Percentiles rank a stretch among this genome's conserved stretches.
These are phyloP conservation scores for Dioscorea cayenensis DNA, from an alignment of 116 monocot species.

Conservation along the genomic window DNA sequence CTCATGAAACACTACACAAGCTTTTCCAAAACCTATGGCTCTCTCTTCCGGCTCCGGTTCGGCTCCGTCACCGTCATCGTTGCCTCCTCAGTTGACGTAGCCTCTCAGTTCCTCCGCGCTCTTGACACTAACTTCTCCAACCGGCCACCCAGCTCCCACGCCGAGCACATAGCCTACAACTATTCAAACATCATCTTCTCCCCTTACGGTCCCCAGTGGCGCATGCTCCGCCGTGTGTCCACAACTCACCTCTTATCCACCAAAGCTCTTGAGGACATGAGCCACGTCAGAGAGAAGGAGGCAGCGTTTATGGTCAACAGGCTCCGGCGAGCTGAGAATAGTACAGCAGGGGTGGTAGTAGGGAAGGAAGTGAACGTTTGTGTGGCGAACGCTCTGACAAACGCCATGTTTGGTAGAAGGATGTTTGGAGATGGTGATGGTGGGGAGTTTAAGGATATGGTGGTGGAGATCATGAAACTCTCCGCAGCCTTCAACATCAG, in stretches of 20 bases:
- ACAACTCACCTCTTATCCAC: conserved; percentile 4
- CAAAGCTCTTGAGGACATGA: neutral
- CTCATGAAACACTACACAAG: conserved; percentile 5
- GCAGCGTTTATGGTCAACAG: neutral
- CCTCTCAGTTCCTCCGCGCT: neutral
- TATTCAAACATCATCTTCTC: conserved; percentile 2
- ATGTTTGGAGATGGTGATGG: conserved; percentile 27
- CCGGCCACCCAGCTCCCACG: conserved; percentile 8
- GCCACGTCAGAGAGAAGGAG: neutral
- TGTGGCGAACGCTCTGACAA: conserved; percentile 30
- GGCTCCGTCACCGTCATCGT: conserved; percentile 1
- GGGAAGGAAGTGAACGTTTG: conserved; percentile 42
- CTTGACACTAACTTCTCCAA: conserved; percentile 10
- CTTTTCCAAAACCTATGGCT: conserved; percentile 7
- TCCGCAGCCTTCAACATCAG: conserved; percentile 20
- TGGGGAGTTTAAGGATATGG: conserved; percentile 38
- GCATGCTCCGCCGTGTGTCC: conserved; percentile 9
- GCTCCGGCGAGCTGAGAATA: neutral
- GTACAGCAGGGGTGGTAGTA: conserved; percentile 11
- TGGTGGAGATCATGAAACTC: conserved; percentile 20
- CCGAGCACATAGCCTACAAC: conserved; percentile 11
- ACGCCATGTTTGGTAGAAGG: conserved; percentile 25
- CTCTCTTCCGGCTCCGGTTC: conserved; percentile 2
- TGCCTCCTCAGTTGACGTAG: neutral
- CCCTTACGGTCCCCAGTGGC: conserved; percentile 8